A percentile compares a stretch with the other conserved stretches of the same genome.
Evolutionary conservation across 2,329 filamentous ascomycete species (phyloP).

Genomic region (Aspergillus fructus): DNA sequence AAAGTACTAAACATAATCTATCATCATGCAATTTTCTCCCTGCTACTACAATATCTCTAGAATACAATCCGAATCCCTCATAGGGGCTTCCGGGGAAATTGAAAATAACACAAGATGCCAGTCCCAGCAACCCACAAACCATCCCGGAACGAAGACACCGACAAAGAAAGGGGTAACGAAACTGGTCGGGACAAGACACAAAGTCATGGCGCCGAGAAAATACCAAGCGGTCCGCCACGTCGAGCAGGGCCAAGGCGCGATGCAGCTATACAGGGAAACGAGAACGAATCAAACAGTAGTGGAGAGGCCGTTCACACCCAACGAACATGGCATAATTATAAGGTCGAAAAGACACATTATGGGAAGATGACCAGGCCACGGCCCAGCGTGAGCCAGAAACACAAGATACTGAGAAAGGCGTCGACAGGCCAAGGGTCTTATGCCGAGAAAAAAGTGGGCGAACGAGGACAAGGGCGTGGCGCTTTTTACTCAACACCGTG

Average conservation of each 20-base stretch:
- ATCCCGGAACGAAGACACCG: conserved; percentile 6
- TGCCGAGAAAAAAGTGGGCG: conserved; percentile 15
- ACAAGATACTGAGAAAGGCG: conserved; percentile 13
- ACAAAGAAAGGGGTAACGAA: conserved; percentile 12
- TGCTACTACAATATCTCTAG: conserved; percentile 12
- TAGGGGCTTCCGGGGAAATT: conserved; percentile 7
- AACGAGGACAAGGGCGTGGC: conserved; percentile 18
- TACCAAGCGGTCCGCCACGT: conserved; percentile 29
- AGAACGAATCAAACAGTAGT: conserved; percentile 19
- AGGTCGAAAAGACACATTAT: conserved; percentile 13
- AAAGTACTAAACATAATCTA: background rate
- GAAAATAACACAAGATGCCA: conserved; percentile 9
- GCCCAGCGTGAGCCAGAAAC: conserved; percentile 23
- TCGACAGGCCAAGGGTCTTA: conserved; percentile 16
- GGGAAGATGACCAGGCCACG: conserved; percentile 21
- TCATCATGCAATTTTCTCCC: conserved; percentile 11
- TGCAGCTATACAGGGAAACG: conserved; percentile 35
- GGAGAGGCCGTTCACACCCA: conserved; percentile 23
- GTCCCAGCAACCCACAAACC: conserved; percentile 5
- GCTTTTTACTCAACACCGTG: conserved; percentile 38
- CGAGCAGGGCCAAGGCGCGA: conserved; percentile 28
- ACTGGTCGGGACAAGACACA: conserved; percentile 12
- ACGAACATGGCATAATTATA: conserved; percentile 2
- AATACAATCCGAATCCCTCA: conserved; percentile 14
- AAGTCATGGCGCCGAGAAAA: conserved; percentile 33